Base-by-base conservation (phyloP, 2,329 filamentous ascomycete genomes). In the Pestalotiopsis sp. region DNA sequence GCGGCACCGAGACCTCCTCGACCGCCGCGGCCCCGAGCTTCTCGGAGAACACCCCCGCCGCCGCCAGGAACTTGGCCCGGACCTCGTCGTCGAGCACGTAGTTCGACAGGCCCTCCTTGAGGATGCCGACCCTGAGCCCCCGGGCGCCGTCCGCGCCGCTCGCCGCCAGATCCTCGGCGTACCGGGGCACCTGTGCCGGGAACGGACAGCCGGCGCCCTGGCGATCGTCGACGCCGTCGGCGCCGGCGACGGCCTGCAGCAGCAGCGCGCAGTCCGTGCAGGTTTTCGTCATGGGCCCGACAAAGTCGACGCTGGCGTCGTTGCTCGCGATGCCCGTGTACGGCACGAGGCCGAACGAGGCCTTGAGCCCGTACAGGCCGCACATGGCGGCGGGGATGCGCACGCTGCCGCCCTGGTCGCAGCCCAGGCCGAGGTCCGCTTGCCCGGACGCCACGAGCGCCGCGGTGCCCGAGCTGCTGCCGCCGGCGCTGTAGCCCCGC, bases 401-500 rank as follows among this genome's bases (percentile, higher is more conserved):
- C 41, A 80, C 76, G 64, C 76, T 78, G 9, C 78, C 79, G 20
- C 77, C 79, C 66, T 80, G 78, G 58, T 80, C 79, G 56, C 77
- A 76, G 5, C 79, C 79, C 27, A 80, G 71, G 9, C 77, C 78
- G 31, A 79, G 71, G 39, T 79, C 77, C 3, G 75, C 77, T 3
- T 72, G 73, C 2, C 75, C 76, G 5, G 72, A 73, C 1, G 79
- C 81, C 2, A 87, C 83, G 12, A 87, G 77, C 5, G 80, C 80
- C 9, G 76, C 81, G 13, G 78, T 78, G 4, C 84, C 84, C 13
- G 79, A 82, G 49, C 81, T 82, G 69, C 82, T 84, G n/a, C 85
- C 84, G n/a, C 84, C 84, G 45, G 80, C 79, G 3, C 80, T 82
- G 70, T 83, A 85, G 2, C 82, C 83, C 23, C 75, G 70, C 0